A percentile compares a stretch with the other conserved stretches of the same genome.
Evolutionary conservation across 2,329 filamentous ascomycete genomes (phyloP).

Genomic region (Paramyrothecium sp.): DNA sequence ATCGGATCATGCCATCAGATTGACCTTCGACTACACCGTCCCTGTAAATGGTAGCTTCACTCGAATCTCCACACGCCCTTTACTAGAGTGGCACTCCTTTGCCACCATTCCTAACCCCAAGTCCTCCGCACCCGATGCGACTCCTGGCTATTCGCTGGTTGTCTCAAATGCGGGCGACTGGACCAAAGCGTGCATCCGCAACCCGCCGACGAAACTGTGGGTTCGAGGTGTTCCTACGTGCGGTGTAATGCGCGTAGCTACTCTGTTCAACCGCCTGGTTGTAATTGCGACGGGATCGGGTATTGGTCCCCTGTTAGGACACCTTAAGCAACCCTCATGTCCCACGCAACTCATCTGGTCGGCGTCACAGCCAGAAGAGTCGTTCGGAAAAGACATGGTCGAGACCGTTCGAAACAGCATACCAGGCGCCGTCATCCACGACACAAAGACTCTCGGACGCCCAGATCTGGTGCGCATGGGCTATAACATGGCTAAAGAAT

Average conservation of each 20-base stretch:
- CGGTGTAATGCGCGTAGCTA: constrained; percentile 66
- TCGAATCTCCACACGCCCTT: constrained; percentile 60
- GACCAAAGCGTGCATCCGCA: constrained; percentile 63
- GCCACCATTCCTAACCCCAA: constrained; percentile 65
- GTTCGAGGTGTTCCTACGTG: constrained; percentile 65
- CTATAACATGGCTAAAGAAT: constrained; percentile 54
- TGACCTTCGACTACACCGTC: constrained; percentile 66
- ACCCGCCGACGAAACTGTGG: constrained; percentile 63
- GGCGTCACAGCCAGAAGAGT: constrained; percentile 57
- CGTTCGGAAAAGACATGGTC: constrained; percentile 60
- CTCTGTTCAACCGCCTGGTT: constrained; percentile 63
- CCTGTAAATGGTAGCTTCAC: constrained; percentile 46
- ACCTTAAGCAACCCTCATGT: constrained; percentile 48
- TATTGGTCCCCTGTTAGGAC: constrained; percentile 66
- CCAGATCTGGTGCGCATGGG: constrained; percentile 53
- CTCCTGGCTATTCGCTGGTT: constrained; percentile 61
- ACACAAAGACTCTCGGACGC: constrained; percentile 59
- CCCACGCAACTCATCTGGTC: constrained; percentile 68
- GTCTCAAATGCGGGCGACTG: constrained; percentile 75
- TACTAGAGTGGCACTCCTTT: constrained; percentile 74
- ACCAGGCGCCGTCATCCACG: constrained; percentile 63
- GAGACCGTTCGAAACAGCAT: constrained; percentile 56
- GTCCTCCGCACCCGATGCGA: constrained; percentile 16
- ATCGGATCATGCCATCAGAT: constrained; percentile 68
- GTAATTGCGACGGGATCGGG: constrained; percentile 72